phyloP scores from a whole-genome alignment of 305 asterid genomes.

The Striga hermonthica region DNA sequence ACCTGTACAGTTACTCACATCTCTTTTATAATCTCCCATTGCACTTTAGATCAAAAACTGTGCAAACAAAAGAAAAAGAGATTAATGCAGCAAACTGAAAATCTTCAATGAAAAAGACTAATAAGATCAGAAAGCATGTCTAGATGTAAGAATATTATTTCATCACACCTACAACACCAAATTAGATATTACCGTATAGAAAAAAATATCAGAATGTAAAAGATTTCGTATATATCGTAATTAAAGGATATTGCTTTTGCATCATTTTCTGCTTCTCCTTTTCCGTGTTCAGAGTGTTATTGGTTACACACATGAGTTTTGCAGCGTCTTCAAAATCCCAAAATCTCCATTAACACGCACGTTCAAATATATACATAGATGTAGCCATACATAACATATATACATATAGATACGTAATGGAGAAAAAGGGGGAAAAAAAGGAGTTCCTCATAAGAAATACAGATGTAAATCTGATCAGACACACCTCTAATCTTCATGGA shows the following conservation, averaged over 20 bases:
- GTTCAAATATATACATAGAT: neutral
- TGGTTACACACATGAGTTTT: neutral
- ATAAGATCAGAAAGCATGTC: slow-evolving; percentile 7
- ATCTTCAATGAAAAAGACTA: neutral
- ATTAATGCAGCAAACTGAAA: neutral
- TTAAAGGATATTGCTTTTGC: neutral
- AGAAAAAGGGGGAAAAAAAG: neutral
- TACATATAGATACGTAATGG: neutral
- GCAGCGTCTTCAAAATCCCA: neutral
- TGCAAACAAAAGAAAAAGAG: slow-evolving; percentile 20
- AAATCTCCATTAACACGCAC: neutral
- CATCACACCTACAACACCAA: neutral
- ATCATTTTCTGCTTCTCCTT: neutral
- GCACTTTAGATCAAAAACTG: slow-evolving; percentile 27
- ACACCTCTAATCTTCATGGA: too few relatives aligned
- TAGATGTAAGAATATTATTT: neutral
- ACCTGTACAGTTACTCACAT: slow-evolving; percentile 44
- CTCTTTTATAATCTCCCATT: slow-evolving; percentile 52
- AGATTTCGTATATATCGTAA: neutral
- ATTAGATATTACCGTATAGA: neutral
- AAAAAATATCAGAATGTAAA: neutral
- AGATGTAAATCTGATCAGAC: slow-evolving; percentile 6
- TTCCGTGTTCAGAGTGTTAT: neutral
- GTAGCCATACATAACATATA: neutral
- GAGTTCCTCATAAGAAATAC: neutral